A percentile compares a stretch with the other conserved stretches of the same genome.
These are phyloP conservation scores for Phialophora chinensis DNA, from an alignment of 2,329 filamentous ascomycete genomes.

Conservation along the genomic window DNA sequence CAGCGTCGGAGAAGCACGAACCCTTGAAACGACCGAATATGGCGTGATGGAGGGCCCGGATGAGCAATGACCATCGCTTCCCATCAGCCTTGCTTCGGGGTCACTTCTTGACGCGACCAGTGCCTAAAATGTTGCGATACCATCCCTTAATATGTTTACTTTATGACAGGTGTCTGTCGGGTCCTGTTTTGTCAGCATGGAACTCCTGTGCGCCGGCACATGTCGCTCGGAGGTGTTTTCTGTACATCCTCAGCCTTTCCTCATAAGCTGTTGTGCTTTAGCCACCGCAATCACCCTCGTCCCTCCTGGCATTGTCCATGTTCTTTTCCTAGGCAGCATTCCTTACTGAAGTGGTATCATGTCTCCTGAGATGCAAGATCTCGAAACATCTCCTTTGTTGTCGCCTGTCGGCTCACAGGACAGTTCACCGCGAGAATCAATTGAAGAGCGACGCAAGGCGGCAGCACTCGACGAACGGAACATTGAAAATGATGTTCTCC, in stretches of 20 bases:
- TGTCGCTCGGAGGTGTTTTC: neutral
- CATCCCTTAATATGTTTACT: constrained; percentile 3
- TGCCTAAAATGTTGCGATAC: constrained; percentile 21
- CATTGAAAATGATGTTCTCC: constrained; percentile 66
- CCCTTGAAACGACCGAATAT: constrained; percentile 22
- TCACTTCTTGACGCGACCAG: constrained; percentile 13
- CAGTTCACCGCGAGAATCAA: constrained; percentile 11
- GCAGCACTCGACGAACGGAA: constrained; percentile 57
- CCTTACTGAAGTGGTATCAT: neutral
- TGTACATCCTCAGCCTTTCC: constrained; percentile 10
- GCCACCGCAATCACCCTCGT: neutral
- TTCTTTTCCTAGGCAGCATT: neutral
- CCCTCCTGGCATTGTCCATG: too few relatives aligned
- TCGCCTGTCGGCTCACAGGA: constrained; percentile 16
- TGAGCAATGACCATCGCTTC: constrained; percentile 27
- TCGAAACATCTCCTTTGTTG: constrained; percentile 33
- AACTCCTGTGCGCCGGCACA: constrained; percentile 7
- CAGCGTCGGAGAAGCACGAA: neutral
- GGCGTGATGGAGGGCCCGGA: constrained; percentile 29
- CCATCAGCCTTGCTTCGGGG: neutral
- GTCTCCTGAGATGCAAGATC: constrained; percentile 24
- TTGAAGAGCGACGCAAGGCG: constrained; percentile 4
- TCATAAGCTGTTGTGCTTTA: neutral
- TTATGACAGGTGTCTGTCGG: constrained; percentile 3
- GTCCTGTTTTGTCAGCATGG: constrained; percentile 29